Base-by-base conservation (phyloP, 805 yeast species). In the Hanseniaspora hatyaiensis region DNA sequence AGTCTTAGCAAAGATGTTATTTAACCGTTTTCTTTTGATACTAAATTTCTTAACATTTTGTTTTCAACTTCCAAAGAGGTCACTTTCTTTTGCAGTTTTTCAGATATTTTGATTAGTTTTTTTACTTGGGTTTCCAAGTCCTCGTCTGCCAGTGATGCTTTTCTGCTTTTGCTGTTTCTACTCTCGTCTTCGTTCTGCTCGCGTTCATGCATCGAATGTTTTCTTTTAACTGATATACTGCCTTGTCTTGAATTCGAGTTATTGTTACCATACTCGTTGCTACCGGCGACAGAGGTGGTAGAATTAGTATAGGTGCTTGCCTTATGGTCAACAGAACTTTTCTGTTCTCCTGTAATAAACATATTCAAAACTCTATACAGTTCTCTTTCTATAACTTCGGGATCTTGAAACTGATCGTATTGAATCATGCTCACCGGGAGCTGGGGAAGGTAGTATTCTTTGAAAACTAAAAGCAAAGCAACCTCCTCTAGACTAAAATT, bases 61-160 rank as follows among this genome's bases (percentile, higher is more conserved):
- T 89, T 89, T 66, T 89, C 98, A 94, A 86, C 85, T 65, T 88
- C 95, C 54, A 89, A 67, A 49, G 89, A 84, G 62, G 79, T 79
- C 50, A 92, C 76, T 59, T 78, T 78, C 58, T 74, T 71, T 62
- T 87, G 94, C 52, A 87, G 70, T 19, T 68, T 67, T 40, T 69
- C 65, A 13, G 88, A 78, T 52, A 75, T 65, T 28, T 82, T 88
- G 55, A 77, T 78, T 55, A 89, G 69, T 51, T 82, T 88, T 55
- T 75, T 74, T 16, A 88, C 73, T 50, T 73, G 77, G 51, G 78
- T 70, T 64, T 88, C 95, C 78, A 89, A 74, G 60, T 88, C 89
- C 65, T 83, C 92, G 65, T 43, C 47, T 11, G 13, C 36, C 41
- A 34, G 15, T 20, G 26, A 89, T 96, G 62, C 85, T 82, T 65